Evolutionary conservation across 345 rosid genomes (phyloP).

Genomic region (Fremontodendron californicum): DNA sequence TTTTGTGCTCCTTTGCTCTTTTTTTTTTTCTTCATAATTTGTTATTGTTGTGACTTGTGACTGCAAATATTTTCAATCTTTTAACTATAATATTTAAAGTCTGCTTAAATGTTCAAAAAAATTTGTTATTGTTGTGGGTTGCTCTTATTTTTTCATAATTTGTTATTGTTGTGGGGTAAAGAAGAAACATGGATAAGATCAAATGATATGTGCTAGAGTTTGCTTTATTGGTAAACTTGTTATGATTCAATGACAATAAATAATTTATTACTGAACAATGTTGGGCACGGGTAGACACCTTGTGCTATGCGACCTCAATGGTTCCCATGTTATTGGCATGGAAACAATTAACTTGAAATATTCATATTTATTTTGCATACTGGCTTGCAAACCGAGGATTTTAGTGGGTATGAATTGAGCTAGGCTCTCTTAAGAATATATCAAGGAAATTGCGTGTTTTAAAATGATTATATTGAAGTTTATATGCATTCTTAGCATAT

Average conservation of each 20-base stretch:
- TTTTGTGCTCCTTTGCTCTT: background rate
- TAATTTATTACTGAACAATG: background rate
- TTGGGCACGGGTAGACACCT: background rate
- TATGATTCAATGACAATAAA: background rate
- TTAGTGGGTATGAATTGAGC: background rate
- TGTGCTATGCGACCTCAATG: background rate
- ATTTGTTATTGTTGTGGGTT: no score
- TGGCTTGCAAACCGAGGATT: background rate
- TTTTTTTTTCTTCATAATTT: background rate
- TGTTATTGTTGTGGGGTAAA: background rate
- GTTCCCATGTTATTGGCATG: background rate
- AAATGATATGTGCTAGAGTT: background rate
- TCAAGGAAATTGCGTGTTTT: background rate
- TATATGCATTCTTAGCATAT: background rate
- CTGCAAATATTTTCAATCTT: no score
- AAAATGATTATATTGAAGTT: background rate
- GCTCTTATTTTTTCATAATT: background rate
- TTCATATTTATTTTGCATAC: background rate
- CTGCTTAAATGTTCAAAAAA: no score
- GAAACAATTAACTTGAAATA: no score
- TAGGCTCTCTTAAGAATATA: background rate
- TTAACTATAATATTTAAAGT: no score
- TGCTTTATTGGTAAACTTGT: background rate
- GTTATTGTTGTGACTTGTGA: no score
- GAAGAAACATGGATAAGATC: background rate